Conservation (phyloP, 805 yeast genomes). For the Zygotorulaspora sp. region DNA sequence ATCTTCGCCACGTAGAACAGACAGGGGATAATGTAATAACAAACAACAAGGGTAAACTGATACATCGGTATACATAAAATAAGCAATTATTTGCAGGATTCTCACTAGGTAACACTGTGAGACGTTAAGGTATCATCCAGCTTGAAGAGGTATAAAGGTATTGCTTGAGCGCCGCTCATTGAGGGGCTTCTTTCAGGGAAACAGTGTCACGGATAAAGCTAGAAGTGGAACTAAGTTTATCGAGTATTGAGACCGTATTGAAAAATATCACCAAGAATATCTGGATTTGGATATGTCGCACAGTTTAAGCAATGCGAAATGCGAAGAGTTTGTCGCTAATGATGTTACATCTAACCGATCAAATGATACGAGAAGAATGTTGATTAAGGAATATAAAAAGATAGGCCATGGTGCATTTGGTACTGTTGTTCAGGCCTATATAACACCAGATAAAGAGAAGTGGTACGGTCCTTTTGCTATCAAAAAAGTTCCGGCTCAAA, state of each 20-base stretch:
- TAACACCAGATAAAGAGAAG: slow-evolving; percentile 38
- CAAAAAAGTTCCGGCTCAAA: slow-evolving; percentile 81
- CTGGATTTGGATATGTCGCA: too few species aligned
- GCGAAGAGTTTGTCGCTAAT: slow-evolving; percentile 47
- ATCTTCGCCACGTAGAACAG: too few species aligned
- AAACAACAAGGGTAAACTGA: too few species aligned
- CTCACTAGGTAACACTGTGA: too few species aligned
- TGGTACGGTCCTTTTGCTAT: slow-evolving; percentile 84
- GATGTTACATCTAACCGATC: slow-evolving; percentile 61
- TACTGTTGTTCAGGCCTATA: slow-evolving; percentile 71
- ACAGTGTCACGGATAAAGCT: neutral
- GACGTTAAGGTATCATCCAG: too few species aligned
- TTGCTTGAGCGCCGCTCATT: neutral
- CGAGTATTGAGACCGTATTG: too few species aligned
- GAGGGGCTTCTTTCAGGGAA: neutral
- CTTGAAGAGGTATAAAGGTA: too few species aligned
- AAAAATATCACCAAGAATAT: too few species aligned
- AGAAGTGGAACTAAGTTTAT: too few species aligned
- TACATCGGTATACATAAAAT: too few species aligned
- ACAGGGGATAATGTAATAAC: too few species aligned
- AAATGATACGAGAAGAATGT: slow-evolving; percentile 53
- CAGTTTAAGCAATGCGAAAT: slow-evolving; percentile 10
- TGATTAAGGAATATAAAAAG: slow-evolving; percentile 63
- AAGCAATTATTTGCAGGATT: too few species aligned
- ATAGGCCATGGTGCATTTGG: slow-evolving; percentile 89